These are phyloP conservation scores for Olyra latifolia DNA, from an alignment of 176 grass and related monocot species.

Conservation along the genomic window DNA sequence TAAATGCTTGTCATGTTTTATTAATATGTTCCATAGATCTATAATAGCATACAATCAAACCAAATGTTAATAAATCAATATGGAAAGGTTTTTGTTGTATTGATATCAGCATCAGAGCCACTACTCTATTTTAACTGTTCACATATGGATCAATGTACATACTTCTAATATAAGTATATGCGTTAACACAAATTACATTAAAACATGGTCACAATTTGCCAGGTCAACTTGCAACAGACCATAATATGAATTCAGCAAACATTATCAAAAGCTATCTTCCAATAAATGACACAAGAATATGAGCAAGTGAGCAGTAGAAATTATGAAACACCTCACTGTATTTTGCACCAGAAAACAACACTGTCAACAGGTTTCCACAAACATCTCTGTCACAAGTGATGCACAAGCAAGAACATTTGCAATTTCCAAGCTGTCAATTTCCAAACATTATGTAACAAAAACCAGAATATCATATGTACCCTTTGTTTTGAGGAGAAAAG, in stretches of 20 bases:
- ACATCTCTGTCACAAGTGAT: not conserved
- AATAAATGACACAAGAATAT: not conserved
- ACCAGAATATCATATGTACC: slow-evolving; percentile 1
- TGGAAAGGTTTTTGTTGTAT: not conserved
- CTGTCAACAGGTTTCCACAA: not conserved
- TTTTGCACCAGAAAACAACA: not conserved
- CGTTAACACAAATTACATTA: too few species aligned
- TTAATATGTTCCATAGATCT: not conserved
- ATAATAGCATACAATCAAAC: not conserved
- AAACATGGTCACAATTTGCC: too few species aligned
- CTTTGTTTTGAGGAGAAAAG: not conserved
- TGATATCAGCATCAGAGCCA: not conserved
- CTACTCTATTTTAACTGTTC: not conserved
- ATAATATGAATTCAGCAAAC: not conserved
- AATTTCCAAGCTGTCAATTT: not conserved
- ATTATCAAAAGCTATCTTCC: not conserved
- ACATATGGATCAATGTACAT: not conserved
- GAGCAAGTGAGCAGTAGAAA: not conserved
- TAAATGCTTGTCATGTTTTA: not conserved
- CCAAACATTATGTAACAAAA: not conserved
- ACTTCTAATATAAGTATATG: not conserved
- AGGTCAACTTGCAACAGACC: too few species aligned
- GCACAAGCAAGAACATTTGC: not conserved
- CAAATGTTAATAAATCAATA: not conserved
- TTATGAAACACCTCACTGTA: not conserved